phyloP scores from a whole-genome alignment of 2,329 filamentous ascomycete genomes.

The Sphaceloma murrayae region DNA sequence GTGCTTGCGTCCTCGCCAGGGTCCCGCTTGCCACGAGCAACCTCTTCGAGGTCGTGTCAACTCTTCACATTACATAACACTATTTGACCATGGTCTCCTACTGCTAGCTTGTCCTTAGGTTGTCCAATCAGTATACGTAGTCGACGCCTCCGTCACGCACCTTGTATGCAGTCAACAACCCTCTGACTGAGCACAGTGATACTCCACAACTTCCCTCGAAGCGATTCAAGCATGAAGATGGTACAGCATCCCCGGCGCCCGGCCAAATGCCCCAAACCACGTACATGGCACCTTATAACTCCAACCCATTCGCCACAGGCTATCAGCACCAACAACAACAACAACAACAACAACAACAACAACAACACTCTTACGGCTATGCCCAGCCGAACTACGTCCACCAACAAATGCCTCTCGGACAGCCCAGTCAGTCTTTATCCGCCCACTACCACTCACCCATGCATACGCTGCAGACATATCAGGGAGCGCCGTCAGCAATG shows the following conservation, averaged over 20 bases:
- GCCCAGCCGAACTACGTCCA: conserved; percentile 9
- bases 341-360: too few species aligned
- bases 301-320: conserved; percentile 1
- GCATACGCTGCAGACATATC: conserved; percentile 12
- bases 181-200: conserved; percentile 5
- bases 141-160: not conserved
- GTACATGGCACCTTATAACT: not conserved
- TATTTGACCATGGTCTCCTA: not conserved
- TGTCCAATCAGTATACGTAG: not conserved
- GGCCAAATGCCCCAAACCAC: conserved; percentile 10
- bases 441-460: conserved; percentile 8
- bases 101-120: too few species aligned
- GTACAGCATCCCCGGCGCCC: conserved; percentile 11
- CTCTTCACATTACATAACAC: conserved; percentile 24
- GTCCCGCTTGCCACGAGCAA: conserved; percentile 25
- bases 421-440: conserved; percentile 1
- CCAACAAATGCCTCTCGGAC: conserved; percentile 8
- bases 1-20: too few species aligned
- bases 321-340: too few species aligned
- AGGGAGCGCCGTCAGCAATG: conserved; percentile 1
- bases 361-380: conserved; percentile 5
- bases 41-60: too few species aligned
- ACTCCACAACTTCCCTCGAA: conserved; percentile 15
- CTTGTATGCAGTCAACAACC: not conserved
- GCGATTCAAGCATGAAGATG: conserved; percentile 14